Conservation (phyloP, 2,329 filamentous ascomycete species). For the Mycosphaerella sp. region DNA sequence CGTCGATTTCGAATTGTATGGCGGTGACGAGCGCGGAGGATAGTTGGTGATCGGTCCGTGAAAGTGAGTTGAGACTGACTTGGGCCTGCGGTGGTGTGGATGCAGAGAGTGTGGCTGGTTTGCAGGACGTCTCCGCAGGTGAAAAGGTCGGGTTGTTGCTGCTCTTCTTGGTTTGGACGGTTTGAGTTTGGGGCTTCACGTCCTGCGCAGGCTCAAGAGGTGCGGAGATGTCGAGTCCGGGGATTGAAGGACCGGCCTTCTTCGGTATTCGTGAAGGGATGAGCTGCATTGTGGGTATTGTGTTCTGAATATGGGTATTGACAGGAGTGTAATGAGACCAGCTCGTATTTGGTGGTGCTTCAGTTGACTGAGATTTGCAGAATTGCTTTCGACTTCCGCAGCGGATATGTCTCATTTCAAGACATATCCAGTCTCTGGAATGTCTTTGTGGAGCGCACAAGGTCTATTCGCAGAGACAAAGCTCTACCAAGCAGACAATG, state of each 20-base stretch:
- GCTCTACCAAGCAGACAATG: not conserved
- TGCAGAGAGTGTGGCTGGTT: not conserved
- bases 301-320: not conserved
- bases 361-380: no score
- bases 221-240: not conserved
- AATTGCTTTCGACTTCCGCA: not conserved
- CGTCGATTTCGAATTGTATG: slow-evolving; percentile 7
- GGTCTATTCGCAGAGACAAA: not conserved
- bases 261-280: not conserved
- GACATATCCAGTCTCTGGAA: not conserved
- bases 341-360: not conserved
- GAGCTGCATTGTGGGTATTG: not conserved
- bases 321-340: not conserved
- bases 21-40: not conserved
- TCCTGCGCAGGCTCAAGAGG: not conserved
- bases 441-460: not conserved
- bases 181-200: not conserved
- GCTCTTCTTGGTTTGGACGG: not conserved
- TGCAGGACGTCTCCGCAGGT: not conserved
- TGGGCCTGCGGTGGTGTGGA: not conserved
- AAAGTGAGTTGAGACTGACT: not conserved
- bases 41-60: not conserved
- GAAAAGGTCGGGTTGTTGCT: no score
- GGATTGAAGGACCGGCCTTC: slow-evolving; percentile 5
- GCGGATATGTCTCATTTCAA: not conserved